A percentile compares a stretch with the other conserved stretches of the same genome.
phyloP scores from a whole-genome alignment of 2,329 filamentous ascomycete genomes.

The Paraphaeosphaeria minitans region DNA sequence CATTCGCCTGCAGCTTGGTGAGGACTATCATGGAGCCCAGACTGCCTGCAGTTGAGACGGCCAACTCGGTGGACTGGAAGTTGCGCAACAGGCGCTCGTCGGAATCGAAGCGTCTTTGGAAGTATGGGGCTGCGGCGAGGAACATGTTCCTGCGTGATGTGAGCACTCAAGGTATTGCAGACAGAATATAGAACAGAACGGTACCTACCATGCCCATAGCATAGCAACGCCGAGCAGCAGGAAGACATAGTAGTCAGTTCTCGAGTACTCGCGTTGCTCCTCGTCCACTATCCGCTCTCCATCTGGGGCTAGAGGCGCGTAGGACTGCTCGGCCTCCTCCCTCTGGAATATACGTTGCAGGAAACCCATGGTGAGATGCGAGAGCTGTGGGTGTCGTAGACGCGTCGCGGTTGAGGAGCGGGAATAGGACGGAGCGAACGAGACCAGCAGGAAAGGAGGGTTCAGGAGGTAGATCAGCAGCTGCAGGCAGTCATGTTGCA shows the following conservation, averaged over 20 bases:
- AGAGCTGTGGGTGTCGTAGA: conserved; percentile 10
- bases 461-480: conserved; percentile 13
- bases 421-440: conserved; percentile 20
- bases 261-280: conserved; percentile 67
- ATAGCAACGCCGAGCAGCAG: conserved; percentile 85
- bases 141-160: conserved; percentile 87
- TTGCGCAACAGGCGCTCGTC: conserved; percentile 74
- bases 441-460: conserved; percentile 2
- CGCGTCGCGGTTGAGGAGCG: not conserved
- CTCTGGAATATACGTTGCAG: conserved; percentile 39
- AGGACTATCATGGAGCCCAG: conserved; percentile 76
- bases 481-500: conserved; percentile 29
- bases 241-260: conserved; percentile 86
- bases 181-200: conserved; percentile 26
- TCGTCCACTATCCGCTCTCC: conserved; percentile 39
- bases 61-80: conserved; percentile 89
- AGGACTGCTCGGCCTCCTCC: conserved; percentile 32
- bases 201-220: conserved; percentile 98
- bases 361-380: conserved; percentile 39
- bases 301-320: conserved; percentile 45
- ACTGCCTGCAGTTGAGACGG: conserved; percentile 84
- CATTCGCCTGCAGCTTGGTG: conserved; percentile 77
- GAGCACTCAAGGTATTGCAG: conserved; percentile 11
- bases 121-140: conserved; percentile 91
- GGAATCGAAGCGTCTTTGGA: conserved; percentile 77